Base-by-base conservation (phyloP, 495 filamentous ascomycete genomes). In the Aspergillus mulundensis region DNA sequence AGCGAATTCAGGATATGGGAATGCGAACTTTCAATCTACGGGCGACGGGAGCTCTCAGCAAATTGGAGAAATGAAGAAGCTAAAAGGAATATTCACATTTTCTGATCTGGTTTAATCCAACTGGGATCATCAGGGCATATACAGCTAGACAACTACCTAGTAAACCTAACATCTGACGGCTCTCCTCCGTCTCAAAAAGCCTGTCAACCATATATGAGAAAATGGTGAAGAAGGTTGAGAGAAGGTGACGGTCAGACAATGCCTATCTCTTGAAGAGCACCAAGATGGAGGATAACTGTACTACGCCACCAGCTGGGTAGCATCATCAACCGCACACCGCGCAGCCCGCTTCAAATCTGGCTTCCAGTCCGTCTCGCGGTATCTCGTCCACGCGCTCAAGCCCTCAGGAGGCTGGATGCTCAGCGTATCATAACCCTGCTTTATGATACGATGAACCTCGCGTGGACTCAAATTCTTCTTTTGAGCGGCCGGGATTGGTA, bases 361-460 rank as follows among this genome's bases (percentile, higher is more conserved):
- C 64, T 76, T 78, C 73, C 73, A 74, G 63, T 91, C 80, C 41
- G 79, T 79, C 63, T 96, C 91, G 7, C 88, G 87, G 69, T 73
- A 78, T 60, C 65, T 73, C 61, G 85, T 85, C 89, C 89, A 95
- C 19, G 80, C 81, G 70, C 89, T 91, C 57, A 95, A 64, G 0
- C 87, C 92, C 63, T 91, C 90, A 61, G 86, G 89, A 10, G 87
- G 81, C 67, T 93, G 87, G 50, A 97, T 90, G 56, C 84, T 90
- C 62, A 98, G 74, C 38, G 89, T 95, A 70, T 98, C 94, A 65
- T 96, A 97, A 0, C 94, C 94, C 67, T 91, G 87, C 75, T 94
- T 95, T 63, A 98, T 97, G 49, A 97, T 89, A 56, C 87, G 87
- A 34, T 85, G 86, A 15, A 98, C 90, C 71, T 97, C 89, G 10